phyloP scores from a whole-genome alignment of 495 filamentous ascomycete genomes.

The Penicillium angulare region DNA sequence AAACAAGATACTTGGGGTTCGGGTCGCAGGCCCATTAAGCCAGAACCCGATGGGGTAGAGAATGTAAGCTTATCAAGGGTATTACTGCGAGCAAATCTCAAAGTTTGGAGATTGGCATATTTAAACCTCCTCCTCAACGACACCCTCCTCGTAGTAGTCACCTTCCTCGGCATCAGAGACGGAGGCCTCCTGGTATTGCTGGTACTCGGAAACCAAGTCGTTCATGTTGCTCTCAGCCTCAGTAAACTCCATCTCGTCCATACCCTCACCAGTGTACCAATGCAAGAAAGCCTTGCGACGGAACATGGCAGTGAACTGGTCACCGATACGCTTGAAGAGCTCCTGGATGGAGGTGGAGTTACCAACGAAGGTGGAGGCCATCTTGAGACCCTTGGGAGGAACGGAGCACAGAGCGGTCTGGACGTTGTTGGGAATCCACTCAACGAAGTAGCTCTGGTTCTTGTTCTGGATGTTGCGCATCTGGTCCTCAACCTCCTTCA shows the following conservation, averaged over 20 bases:
- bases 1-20: constrained; percentile 38
- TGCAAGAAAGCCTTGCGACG: constrained; percentile 99
- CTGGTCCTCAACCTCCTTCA: constrained; percentile 99
- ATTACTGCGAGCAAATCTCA: constrained; percentile 45
- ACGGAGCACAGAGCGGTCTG: constrained; percentile 99
- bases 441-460: constrained; percentile 99
- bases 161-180: constrained; percentile 74
- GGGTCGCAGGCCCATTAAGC: constrained; percentile 26
- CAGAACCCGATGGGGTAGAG: constrained; percentile 26
- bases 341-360: constrained; percentile 99
- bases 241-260: constrained; percentile 99
- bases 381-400: constrained; percentile 95
- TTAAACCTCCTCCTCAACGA: constrained; percentile 44
- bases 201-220: constrained; percentile 99
- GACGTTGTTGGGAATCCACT: constrained; percentile 99
- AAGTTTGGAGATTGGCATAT: constrained; percentile 17
- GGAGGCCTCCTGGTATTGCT: constrained; percentile 99
- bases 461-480: constrained; percentile 99
- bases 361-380: constrained; percentile 98
- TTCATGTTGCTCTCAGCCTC: constrained; percentile 99
- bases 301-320: constrained; percentile 99
- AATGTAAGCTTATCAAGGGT: constrained; percentile 44
- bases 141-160: constrained; percentile 54
- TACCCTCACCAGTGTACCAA: constrained; percentile 99
- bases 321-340: constrained; percentile 99